Base-by-base conservation (phyloP, 441 rosid genomes). In the Corymbia calophylla region DNA sequence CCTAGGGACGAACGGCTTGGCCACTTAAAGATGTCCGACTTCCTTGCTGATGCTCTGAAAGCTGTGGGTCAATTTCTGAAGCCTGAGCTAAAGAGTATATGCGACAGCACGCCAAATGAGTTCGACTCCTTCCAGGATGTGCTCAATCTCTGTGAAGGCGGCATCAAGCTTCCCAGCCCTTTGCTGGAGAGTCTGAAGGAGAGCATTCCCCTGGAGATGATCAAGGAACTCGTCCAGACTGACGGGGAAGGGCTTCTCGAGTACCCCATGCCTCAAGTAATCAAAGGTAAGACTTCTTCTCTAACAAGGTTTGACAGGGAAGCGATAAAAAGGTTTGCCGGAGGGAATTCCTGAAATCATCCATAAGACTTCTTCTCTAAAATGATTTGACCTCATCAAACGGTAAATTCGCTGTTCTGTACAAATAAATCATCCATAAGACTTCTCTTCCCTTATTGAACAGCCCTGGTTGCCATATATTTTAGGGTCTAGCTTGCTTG, bases 391-490 rank as follows among this genome's bases (percentile, higher is more conserved):
- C 44, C 44, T 39, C 44, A 39, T 39, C 44, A 39, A 39, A 6
- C 44, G 0, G 44, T 39, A 39, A 39, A 39, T 39, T 39, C 44
- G 44, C 44, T 39, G 44, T 39, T 39, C 44, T 39, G 44, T 39
- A 39, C 44, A 39, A 39, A 39, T 39, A 39, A 39, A 39, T 6
- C 44, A 39, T 39, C 44, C 44, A 39, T 39, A 39, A 39, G 44
- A 39, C 44, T 39, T 39, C 49, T 92, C 92, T 91, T 92, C 90
- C 54, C 93, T 93, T 88, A 96, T 96, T 51, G 93, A 91, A 92
- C 99, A 94, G 90, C 87, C 53, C 81, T 96, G 98, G 85, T 95
- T 53, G 35, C 97, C 97, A 88, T 94, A 95, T n/a, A 88, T 23
- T 64, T 93, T 68, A 3, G 81, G 91, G 89, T 93, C 92, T 62